Percentiles rank a stretch among this genome's conserved stretches.
phyloP scores from a whole-genome alignment of 2,329 filamentous ascomycete species.

The Mollisia scopiformis region DNA sequence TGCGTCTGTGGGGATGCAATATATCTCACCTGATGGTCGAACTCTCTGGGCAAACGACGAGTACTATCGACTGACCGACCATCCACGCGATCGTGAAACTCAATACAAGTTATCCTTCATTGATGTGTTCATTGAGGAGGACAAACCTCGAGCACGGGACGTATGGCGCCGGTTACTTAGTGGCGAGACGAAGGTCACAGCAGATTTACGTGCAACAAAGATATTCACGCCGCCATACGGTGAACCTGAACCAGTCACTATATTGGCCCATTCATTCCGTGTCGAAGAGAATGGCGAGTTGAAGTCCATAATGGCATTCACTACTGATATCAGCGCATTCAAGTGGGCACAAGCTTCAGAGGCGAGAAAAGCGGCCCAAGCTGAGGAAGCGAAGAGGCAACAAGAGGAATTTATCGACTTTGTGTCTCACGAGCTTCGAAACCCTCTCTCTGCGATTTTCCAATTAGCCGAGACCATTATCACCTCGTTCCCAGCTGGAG shows the following conservation, averaged over 20 bases:
- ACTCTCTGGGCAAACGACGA: constrained; percentile 33
- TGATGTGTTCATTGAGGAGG: constrained; percentile 28
- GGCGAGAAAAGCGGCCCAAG: constrained; percentile 51
- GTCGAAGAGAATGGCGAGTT: constrained; percentile 28
- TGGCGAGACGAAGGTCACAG: constrained; percentile 26
- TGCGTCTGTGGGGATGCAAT: constrained; percentile 33
- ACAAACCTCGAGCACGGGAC: constrained; percentile 19
- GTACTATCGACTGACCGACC: constrained; percentile 29
- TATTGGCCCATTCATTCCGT: constrained; percentile 26
- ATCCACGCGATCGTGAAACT: constrained; percentile 14
- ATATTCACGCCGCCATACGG: constrained; percentile 31
- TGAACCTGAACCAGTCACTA: constrained; percentile 29
- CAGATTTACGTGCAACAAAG: constrained; percentile 30
- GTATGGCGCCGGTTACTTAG: constrained; percentile 26
- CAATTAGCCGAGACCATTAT: constrained; percentile 75
- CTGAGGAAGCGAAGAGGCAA: constrained; percentile 64
- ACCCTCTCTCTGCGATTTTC: constrained; percentile 74
- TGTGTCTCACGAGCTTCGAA: constrained; percentile 72
- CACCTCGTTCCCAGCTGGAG: constrained; percentile 46
- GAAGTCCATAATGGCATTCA: constrained; percentile 32
- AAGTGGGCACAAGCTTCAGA: constrained; percentile 34
- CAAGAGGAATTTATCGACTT: constrained; percentile 85
- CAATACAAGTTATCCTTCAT: constrained; percentile 28
- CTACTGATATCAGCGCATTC: constrained; percentile 33
- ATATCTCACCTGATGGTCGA: constrained; percentile 28